A percentile compares a stretch with the other conserved stretches of the same genome.
Evolutionary conservation across 305 asterid species (phyloP).

Genomic region (Salvia sclarea): DNA sequence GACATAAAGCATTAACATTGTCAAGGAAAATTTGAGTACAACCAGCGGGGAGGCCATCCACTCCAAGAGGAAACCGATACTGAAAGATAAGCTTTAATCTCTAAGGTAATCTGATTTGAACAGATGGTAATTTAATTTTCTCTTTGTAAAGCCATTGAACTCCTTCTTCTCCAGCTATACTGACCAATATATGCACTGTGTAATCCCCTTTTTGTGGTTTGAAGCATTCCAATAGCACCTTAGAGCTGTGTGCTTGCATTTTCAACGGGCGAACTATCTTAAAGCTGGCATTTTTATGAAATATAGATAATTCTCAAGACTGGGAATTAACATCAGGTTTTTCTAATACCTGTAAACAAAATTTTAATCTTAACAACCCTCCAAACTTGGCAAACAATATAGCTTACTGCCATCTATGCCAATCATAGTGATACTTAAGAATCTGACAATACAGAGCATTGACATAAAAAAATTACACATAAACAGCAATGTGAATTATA

Average conservation of each 20-base stretch:
- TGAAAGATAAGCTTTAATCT: neutral
- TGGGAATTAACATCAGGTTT: neutral
- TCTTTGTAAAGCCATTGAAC: neutral
- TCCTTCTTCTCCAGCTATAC: neutral
- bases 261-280: constrained; percentile 23
- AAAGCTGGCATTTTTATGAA: constrained; percentile 9
- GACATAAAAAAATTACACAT: neutral
- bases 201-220: neutral
- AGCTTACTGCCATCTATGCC: constrained; percentile 4
- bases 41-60: neutral
- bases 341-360: neutral
- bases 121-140: neutral
- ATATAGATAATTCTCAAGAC: neutral
- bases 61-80: neutral
- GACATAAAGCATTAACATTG: constrained; percentile 12
- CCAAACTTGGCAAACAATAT: neutral
- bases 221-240: constrained; percentile 27
- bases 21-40: neutral
- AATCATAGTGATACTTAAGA: constrained; percentile 5
- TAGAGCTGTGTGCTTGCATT: neutral
- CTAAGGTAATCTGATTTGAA: neutral
- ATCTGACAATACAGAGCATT: constrained; percentile 20
- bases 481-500: constrained; percentile 1
- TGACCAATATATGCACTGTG: neutral
- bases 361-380: neutral